Conservation (phyloP, 1,284 basidiomycete genomes). For the Volvariella surrecta region DNA sequence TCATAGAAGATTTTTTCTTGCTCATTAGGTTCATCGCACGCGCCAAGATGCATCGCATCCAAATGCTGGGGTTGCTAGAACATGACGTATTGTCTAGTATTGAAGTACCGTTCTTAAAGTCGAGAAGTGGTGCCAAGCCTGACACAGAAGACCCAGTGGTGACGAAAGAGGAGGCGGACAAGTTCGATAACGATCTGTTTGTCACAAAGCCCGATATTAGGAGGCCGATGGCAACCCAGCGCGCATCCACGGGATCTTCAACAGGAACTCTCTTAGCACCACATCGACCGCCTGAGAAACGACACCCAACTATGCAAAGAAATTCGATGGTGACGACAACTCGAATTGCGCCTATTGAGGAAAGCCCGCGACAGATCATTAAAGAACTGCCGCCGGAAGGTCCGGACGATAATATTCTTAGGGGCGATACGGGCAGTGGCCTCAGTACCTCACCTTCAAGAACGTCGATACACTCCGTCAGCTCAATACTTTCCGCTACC, state of each 20-base stretch:
- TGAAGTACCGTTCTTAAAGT: conserved; percentile 64
- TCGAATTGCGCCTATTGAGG: conserved; percentile 53
- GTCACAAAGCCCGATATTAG: conserved; percentile 33
- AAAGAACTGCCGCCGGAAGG: conserved; percentile 41
- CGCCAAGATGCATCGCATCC: conserved; percentile 91
- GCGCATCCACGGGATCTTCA: conserved; percentile 6
- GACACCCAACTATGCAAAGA: conserved; percentile 27
- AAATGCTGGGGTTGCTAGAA: conserved; percentile 86
- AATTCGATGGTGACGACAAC: conserved; percentile 33
- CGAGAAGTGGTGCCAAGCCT: conserved; percentile 13
- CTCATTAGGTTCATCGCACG: conserved; percentile 71
- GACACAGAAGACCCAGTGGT: conserved; percentile 14
- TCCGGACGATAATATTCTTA: conserved; percentile 22
- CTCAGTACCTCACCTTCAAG: conserved; percentile 65
- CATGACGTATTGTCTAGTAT: conserved; percentile 85
- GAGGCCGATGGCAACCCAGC: conserved; percentile 26
- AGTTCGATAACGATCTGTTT: conserved; percentile 66
- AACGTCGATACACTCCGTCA: conserved; percentile 50
- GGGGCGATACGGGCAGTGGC: conserved; percentile 23
- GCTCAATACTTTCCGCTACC: conserved; percentile 32
- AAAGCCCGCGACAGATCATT: conserved; percentile 46
- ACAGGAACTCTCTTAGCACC: conserved; percentile 20
- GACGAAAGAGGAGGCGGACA: conserved; percentile 51
- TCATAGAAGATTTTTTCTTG: conserved; percentile 3
- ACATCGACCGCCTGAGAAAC: conserved; percentile 26